Evolutionary conservation across 108 stramenopile species (phyloP), one percentile per base, ranked within the genome.

Genomic region (Skeletonema grethae): DNA sequence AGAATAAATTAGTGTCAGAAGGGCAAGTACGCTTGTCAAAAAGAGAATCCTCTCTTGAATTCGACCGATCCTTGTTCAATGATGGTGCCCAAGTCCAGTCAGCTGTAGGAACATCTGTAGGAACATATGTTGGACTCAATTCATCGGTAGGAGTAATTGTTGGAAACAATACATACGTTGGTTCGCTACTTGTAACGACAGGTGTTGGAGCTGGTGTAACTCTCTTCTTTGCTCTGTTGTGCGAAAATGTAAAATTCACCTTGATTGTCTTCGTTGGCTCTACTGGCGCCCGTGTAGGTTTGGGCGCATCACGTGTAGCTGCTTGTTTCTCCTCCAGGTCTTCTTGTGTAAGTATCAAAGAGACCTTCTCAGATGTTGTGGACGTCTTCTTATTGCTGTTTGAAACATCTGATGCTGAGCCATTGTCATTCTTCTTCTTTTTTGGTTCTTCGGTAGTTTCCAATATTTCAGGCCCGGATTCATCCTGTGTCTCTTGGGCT

Each of bases 191-290:
- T 53, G 50, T 53, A 24, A 22, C 22, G 7, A 8, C 50, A 9
- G 50, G 50, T 53, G 50, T 53, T 53, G 50, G 50, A 22, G 50
- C 50, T 20, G 18, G 20, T 53, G 50, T 53, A 22, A 22, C 18
- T 20, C n/a, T 53, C 50, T 22, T 53, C 50, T 53, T 53, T 8
- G 1, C 50, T 22, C 50, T 53, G 22, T 53, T 53, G 22, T 53
- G 9, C 22, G 2, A 24, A 16, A 53, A 53, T 53, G 50, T 53
- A 20, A 53, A 22, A 53, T 53, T 53, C 50, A 53, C 22, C 7
- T 53, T 53, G 24, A 53, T 22, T 9, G 50, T 22, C 15, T 15
- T 22, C 16, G 20, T 53, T 0, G 18, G 18, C 22, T 53, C 20
- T 24, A 53, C 50, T 10, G 50, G 50, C 7, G 18, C 7, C 1